These are phyloP conservation scores for Pelomyxa schiedti DNA, from an alignment of 78 protist genomes.

Conservation along the genomic window DNA sequence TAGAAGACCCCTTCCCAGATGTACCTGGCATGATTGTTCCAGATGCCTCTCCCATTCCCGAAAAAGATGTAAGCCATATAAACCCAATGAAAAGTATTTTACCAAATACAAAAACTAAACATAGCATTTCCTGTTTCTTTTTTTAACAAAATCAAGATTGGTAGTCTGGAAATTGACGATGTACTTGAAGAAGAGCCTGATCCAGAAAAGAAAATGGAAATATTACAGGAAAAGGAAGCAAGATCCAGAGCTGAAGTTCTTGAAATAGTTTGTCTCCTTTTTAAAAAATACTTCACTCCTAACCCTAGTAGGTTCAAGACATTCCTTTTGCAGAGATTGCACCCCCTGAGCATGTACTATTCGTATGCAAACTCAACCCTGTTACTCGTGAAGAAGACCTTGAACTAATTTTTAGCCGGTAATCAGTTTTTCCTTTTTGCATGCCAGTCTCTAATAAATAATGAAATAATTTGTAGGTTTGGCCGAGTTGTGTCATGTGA, in stretches of 20 bases:
- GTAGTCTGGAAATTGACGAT: slow-evolving; percentile 44
- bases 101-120: no score
- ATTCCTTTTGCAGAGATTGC: slow-evolving; percentile 81
- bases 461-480: no score
- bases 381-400: slow-evolving; percentile 83
- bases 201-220: slow-evolving; percentile 2
- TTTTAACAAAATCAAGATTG: neutral
- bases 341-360: slow-evolving; percentile 93
- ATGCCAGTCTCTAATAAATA: no score
- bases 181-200: slow-evolving; percentile 19
- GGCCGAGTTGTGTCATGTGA: slow-evolving; percentile 71
- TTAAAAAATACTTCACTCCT: slow-evolving; percentile 2
- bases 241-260: slow-evolving; percentile 61
- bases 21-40: slow-evolving; percentile 36
- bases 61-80: slow-evolving; percentile 16
- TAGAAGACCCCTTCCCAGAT: slow-evolving; percentile 91
- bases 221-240: slow-evolving; percentile 34
- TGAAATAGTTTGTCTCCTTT: slow-evolving; percentile 50
- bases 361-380: slow-evolving; percentile 94
- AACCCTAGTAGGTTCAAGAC: slow-evolving; percentile 81
- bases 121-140: no score
- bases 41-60: slow-evolving; percentile 24
- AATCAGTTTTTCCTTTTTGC: no score
- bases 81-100: neutral
- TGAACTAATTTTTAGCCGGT: slow-evolving; percentile 73